phyloP scores from a whole-genome alignment of 352 stramenopile species.

The Hyaloperonospora arabidopsidis region DNA sequence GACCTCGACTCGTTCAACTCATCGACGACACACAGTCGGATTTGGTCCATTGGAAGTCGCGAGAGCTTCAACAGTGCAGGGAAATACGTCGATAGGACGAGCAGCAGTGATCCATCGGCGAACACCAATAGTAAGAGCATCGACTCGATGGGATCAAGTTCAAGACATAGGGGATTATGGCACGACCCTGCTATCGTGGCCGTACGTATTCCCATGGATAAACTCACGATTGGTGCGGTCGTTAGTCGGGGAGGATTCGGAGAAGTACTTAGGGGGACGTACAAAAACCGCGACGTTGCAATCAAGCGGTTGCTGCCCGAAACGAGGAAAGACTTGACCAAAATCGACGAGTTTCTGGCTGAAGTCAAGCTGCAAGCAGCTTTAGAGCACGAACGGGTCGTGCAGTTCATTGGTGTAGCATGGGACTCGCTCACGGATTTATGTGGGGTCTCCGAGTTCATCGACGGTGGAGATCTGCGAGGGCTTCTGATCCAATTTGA shows the following conservation, averaged over 20 bases:
- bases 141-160: constrained; percentile 11
- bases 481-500: constrained; percentile 30
- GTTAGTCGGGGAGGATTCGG: constrained; percentile 45
- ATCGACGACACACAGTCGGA: constrained; percentile 19
- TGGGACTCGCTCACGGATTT: constrained; percentile 38
- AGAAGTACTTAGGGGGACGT: constrained; percentile 37
- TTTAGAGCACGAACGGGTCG: constrained; percentile 30
- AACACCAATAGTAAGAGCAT: constrained; percentile 22
- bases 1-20: constrained; percentile 21
- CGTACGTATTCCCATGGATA: constrained; percentile 40
- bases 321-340: constrained; percentile 28
- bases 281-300: constrained; percentile 31
- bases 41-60: constrained; percentile 23
- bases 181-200: constrained; percentile 40
- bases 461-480: constrained; percentile 37
- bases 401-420: constrained; percentile 34
- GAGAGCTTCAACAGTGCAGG: constrained; percentile 23
- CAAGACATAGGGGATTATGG: constrained; percentile 31
- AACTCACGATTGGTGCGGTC: constrained; percentile 21
- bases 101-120: constrained; percentile 4
- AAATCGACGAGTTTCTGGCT: constrained; percentile 43
- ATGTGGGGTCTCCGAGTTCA: constrained; percentile 38
- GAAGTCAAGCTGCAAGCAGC: constrained; percentile 40
- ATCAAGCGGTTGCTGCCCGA: constrained; percentile 47
- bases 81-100: constrained; percentile 21